These are phyloP conservation scores for Magnaporthiopsis incrustans DNA, from an alignment of 2,329 filamentous ascomycete species.

Conservation along the genomic window DNA sequence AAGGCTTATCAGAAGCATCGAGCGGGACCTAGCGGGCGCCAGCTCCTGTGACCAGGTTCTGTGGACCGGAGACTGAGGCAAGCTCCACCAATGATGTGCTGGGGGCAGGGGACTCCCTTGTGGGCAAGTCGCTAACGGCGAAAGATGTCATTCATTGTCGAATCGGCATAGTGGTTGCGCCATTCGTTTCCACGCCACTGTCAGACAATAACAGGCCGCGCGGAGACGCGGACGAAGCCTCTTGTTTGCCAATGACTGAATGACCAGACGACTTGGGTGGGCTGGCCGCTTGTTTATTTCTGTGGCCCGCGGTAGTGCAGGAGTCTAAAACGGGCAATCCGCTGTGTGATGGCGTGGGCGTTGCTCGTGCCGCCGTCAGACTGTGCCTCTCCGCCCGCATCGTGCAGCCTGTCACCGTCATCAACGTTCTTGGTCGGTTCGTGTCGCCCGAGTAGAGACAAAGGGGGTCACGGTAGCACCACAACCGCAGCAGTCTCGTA, in stretches of 20 bases:
- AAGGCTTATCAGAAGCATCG: not conserved
- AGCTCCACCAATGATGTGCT: not conserved
- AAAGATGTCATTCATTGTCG: not conserved
- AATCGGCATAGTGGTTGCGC: not conserved
- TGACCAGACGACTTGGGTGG: not conserved
- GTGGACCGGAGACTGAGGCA: not conserved
- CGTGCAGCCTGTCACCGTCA: not conserved
- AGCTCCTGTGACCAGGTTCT: not conserved
- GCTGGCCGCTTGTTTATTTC: not conserved
- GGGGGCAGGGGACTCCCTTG: too few species aligned
- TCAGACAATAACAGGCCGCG: not conserved
- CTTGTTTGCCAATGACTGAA: not conserved
- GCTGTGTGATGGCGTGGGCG: too few species aligned
- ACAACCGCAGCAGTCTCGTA: not conserved
- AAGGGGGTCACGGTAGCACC: not conserved
- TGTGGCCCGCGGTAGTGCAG: not conserved
- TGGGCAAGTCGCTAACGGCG: too few species aligned
- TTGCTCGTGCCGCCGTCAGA: not conserved
- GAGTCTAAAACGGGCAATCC: not conserved
- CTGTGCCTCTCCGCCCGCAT: not conserved
- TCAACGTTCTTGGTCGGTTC: not conserved
- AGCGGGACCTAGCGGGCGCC: not conserved
- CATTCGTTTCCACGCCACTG: not conserved
- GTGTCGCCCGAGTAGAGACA: not conserved
- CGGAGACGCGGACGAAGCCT: not conserved